Base-by-base conservation (phyloP, 2,329 filamentous ascomycete species). In the Aspergillus aculeatinus region DNA sequence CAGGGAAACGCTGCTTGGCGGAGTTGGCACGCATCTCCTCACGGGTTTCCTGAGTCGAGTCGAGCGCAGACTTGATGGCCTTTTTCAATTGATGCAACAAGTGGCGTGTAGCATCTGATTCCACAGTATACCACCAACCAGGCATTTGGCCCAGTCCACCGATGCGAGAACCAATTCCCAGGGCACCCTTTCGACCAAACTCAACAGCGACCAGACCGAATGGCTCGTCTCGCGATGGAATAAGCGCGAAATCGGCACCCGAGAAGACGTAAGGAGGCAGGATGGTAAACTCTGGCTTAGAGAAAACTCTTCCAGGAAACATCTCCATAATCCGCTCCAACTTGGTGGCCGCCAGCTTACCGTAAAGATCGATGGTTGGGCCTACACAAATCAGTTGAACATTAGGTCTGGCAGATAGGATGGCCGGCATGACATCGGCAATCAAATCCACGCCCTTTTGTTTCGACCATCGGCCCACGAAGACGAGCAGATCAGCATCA, bases 111-210 rank as follows among this genome's bases (percentile, higher is more conserved):
- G 83, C 83, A 6, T 81, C 85, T 0, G 84, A 87, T 70, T 89
- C 87, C 57, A 89, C 83, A 0, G 86, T 88, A 70, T 84, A 89
- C 86, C 86, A 89, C 82, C 86, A 88, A n/a, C 87, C 87, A 16
- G 87, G 87, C 86, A 89, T 88, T 67, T 87, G 84, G 19, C 86
- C 85, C 19, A 89, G 78, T 57, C 86, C 87, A 63, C 86, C 86
- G 25, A 89, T 87, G 55, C 85, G 80, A 44, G 85, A 84, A 50
- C 86, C 87, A 51, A 89, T 85, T 65, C 86, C 87, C 51, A 89
- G 79, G 25, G 86, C 87, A 67, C 86, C 87, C 71, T 88, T 88
- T 19, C 87, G 80, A 59, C 86, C 86, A 65, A 89, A 89, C 65
- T 89, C 86, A 48, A 89, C 86, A 29, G 86, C 87, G 5, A 89